Percentiles rank a stretch among this genome's conserved stretches.
phyloP scores from a whole-genome alignment of 148 eudicot genomes.

The Vaccinium macrocarpon region DNA sequence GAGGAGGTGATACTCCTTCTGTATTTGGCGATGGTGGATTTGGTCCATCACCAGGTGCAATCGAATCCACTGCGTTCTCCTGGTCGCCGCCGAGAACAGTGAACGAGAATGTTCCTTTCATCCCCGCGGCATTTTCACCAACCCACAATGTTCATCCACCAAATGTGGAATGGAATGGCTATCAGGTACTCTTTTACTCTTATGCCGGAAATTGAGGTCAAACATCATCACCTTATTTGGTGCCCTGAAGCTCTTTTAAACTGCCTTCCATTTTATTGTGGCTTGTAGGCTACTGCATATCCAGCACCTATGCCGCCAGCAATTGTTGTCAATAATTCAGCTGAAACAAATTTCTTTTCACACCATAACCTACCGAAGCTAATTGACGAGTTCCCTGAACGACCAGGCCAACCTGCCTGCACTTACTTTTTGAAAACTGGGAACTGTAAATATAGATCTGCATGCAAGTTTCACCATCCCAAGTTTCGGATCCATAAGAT shows the following conservation, averaged over 20 bases:
- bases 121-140: constrained; percentile 45
- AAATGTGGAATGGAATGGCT: constrained; percentile 56
- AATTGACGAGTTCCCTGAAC: constrained; percentile 60
- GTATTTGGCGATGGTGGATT: constrained; percentile 45
- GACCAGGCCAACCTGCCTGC: constrained; percentile 89
- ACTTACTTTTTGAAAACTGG: constrained; percentile 69
- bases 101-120: constrained; percentile 47
- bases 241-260: background rate
- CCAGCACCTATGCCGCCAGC: constrained; percentile 48
- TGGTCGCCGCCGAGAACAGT: constrained; percentile 56
- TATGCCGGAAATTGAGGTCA: background rate
- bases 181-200: constrained; percentile 46
- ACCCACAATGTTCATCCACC: constrained; percentile 36
- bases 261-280: constrained; percentile 12
- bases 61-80: constrained; percentile 34
- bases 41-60: constrained; percentile 31
- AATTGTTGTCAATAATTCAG: constrained; percentile 38
- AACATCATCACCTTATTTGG: background rate
- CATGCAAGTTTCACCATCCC: constrained; percentile 83
- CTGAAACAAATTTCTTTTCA: constrained; percentile 36
- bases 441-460: constrained; percentile 63
- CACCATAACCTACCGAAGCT: constrained; percentile 34
- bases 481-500: constrained; percentile 30
- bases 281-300: constrained; percentile 46
- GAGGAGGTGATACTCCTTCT: constrained; percentile 39